phyloP scores from a whole-genome alignment of 768 basidiomycete genomes.

The Nidularia sp. region DNA sequence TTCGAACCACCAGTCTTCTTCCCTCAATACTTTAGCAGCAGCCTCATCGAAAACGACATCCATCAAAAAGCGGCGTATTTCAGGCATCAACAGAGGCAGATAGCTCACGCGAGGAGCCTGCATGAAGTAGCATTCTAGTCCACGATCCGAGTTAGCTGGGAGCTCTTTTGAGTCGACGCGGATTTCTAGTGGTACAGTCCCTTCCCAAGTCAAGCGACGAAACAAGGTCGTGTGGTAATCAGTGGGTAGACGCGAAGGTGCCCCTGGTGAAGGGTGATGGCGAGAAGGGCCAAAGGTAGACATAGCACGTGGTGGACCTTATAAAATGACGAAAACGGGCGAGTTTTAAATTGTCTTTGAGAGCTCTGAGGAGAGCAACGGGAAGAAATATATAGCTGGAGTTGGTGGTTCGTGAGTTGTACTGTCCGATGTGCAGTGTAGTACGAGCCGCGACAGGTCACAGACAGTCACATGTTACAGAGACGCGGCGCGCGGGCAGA shows the following conservation, averaged over 20 bases:
- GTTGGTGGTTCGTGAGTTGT: neutral
- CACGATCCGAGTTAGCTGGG: constrained; percentile 85
- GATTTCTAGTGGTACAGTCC: constrained; percentile 85
- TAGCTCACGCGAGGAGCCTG: constrained; percentile 92
- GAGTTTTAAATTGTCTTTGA: no score
- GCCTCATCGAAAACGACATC: constrained; percentile 91
- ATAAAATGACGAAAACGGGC: no score
- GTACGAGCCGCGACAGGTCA: no score
- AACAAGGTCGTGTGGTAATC: constrained; percentile 75
- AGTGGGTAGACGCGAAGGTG: constrained; percentile 23
- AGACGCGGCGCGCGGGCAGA: no score
- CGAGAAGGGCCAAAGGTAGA: constrained; percentile 51
- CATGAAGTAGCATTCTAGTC: constrained; percentile 85
- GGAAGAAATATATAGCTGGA: neutral
- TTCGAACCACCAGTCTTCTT: constrained; percentile 98
- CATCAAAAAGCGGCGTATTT: constrained; percentile 83
- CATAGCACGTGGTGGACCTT: constrained; percentile 21
- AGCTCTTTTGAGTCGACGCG: constrained; percentile 86
- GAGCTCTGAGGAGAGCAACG: no score
- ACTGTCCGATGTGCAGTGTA: no score
- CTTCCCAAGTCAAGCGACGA: constrained; percentile 86
- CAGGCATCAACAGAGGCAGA: constrained; percentile 85
- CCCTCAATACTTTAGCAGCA: constrained; percentile 68
- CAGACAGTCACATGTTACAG: no score
- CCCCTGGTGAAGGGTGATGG: constrained; percentile 32